These are phyloP conservation scores for Carnegiea gigantea DNA, from an alignment of 179 eudicot genomes.

Conservation along the genomic window DNA sequence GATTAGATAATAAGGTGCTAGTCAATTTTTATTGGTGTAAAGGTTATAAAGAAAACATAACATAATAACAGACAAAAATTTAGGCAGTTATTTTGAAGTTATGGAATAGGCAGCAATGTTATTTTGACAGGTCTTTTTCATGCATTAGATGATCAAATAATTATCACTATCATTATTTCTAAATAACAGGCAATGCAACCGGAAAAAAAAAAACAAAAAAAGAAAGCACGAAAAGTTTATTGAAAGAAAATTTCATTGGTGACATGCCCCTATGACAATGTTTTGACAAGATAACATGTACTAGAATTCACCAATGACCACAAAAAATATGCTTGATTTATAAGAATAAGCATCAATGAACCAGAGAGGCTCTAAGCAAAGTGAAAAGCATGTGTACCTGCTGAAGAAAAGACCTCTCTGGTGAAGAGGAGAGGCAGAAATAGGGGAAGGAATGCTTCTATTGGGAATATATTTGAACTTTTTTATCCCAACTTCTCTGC, in stretches of 20 bases:
- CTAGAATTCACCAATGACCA: background rate
- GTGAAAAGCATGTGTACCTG: conserved; percentile 41
- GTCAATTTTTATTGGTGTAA: no score
- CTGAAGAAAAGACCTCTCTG: conserved; percentile 86
- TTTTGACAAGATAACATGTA: conserved; percentile 4
- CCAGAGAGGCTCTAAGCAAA: background rate
- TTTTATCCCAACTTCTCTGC: conserved; percentile 88
- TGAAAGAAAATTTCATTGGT: background rate
- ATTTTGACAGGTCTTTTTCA: no score
- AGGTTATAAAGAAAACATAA: no score
- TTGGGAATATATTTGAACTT: conserved; percentile 79
- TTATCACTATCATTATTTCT: no score
- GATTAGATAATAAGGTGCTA: no score
- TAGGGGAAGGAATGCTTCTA: conserved; percentile 93
- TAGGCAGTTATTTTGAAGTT: no score
- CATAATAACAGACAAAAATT: no score
- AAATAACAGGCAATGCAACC: no score
- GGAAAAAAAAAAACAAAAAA: background rate
- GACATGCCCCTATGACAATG: background rate
- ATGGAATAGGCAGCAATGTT: no score
- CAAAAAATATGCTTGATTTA: background rate
- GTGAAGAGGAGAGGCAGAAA: conserved; percentile 86
- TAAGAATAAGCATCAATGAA: background rate
- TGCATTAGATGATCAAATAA: no score
- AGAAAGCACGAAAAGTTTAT: background rate